Percentiles rank a stretch among this genome's conserved stretches.
phyloP scores from a whole-genome alignment of 441 rosid species.

The Biscutella laevigata region DNA sequence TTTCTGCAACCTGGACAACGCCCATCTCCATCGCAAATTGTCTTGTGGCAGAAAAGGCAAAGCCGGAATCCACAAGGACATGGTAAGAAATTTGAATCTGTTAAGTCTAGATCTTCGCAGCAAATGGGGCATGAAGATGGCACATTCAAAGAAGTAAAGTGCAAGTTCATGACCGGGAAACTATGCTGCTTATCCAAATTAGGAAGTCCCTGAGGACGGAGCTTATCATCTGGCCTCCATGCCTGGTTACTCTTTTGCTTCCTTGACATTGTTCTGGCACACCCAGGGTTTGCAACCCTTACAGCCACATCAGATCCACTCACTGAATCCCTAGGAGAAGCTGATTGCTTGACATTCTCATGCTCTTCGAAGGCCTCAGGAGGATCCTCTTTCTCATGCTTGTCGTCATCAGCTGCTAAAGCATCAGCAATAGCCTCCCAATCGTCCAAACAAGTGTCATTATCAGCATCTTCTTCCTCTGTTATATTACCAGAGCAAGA shows the following conservation, averaged over 20 bases:
- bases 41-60: constrained; percentile 91
- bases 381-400: constrained; percentile 27
- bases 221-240: constrained; percentile 76
- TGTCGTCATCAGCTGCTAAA: constrained; percentile 51
- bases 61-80: constrained; percentile 84
- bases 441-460: constrained; percentile 71
- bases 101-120: constrained; percentile 76
- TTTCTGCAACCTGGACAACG: constrained; percentile 96
- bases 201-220: constrained; percentile 74
- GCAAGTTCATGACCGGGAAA: constrained; percentile 34
- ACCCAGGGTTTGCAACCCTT: constrained; percentile 29
- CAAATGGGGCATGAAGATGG: constrained; percentile 88
- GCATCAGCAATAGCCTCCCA: constrained; percentile 99
- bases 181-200: constrained; percentile 63
- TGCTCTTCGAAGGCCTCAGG: constrained; percentile 23
- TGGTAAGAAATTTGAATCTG: constrained; percentile 75
- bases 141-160: constrained; percentile 22
- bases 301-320: constrained; percentile 17
- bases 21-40: constrained; percentile 77
- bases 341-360: constrained; percentile 20
- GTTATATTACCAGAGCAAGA: constrained; percentile 76
- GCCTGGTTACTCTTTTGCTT: constrained; percentile 41
- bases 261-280: constrained; percentile 24
- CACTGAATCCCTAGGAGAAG: constrained; percentile 15
- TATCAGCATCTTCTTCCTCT: constrained; percentile 64